These are phyloP conservation scores for Sherardia arvensis DNA, from an alignment of 257 asterid genomes.

Conservation along the genomic window DNA sequence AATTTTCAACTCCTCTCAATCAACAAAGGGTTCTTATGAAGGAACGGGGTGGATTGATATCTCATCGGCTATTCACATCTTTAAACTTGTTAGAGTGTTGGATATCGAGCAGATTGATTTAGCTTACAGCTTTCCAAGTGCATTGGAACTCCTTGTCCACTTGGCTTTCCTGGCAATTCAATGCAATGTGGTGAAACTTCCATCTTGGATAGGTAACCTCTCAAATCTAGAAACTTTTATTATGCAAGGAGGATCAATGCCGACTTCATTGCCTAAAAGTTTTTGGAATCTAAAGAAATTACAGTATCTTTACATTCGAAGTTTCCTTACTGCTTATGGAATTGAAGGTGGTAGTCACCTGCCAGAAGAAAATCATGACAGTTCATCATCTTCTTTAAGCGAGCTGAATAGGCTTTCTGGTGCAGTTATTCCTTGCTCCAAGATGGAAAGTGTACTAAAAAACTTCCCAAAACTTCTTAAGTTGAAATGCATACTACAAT, in stretches of 20 bases:
- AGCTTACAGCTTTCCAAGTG: background rate
- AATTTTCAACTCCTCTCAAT: background rate
- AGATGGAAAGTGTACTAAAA: background rate
- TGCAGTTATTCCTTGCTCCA: background rate
- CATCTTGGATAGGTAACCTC: slow-evolving; percentile 3
- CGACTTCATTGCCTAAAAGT: background rate
- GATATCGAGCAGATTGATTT: background rate
- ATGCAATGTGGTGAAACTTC: background rate
- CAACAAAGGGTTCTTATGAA: background rate
- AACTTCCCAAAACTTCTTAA: background rate
- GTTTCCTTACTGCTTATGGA: background rate
- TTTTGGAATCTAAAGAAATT: background rate
- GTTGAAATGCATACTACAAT: background rate
- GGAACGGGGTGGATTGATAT: background rate
- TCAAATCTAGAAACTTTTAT: background rate
- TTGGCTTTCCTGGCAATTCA: slow-evolving; percentile 1
- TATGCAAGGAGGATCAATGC: background rate
- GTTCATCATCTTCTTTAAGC: background rate
- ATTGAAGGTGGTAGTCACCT: background rate
- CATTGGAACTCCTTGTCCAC: slow-evolving; percentile 3
- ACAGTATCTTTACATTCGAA: background rate
- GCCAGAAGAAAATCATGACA: background rate
- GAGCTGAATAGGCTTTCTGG: slow-evolving; percentile 3
- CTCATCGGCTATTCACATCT: background rate
- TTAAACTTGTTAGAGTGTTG: slow-evolving; percentile 5